Conservation (phyloP, 2,329 filamentous ascomycete species). For the Raffaelea deltoideospora region DNA sequence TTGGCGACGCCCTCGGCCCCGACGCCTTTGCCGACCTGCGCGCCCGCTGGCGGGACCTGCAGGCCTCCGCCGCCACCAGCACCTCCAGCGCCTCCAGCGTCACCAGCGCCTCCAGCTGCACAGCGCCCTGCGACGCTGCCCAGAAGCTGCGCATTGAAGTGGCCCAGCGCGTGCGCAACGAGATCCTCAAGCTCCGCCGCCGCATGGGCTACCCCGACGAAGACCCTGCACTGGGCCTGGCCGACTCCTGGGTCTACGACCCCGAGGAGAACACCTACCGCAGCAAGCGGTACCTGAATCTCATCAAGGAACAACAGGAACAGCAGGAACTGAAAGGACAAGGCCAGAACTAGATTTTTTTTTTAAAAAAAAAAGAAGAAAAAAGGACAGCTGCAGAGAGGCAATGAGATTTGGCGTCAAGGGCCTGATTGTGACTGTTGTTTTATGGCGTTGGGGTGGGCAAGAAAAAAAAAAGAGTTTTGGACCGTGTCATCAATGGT, state of each 20-base stretch:
- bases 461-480: too few relatives aligned
- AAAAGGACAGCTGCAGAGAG: neutral
- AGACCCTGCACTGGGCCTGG: conserved; percentile 59
- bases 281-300: conserved; percentile 38
- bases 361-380: neutral
- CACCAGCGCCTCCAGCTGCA: neutral
- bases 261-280: conserved; percentile 30
- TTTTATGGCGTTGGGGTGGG: too few relatives aligned
- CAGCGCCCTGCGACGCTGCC: conserved; percentile 14
- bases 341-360: too few relatives aligned
- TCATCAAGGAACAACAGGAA: conserved; percentile 21
- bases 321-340: neutral
- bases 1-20: conserved; percentile 63
- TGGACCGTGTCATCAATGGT: too few relatives aligned
- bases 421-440: too few relatives aligned
- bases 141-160: conserved; percentile 56
- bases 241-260: conserved; percentile 62
- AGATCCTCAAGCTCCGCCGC: conserved; percentile 64
- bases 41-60: conserved; percentile 55
- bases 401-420: too few relatives aligned
- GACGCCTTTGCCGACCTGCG: conserved; percentile 70
- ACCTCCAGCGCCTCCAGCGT: neutral
- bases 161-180: conserved; percentile 59
- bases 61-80: neutral
- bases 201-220: conserved; percentile 63